Conservation (phyloP, 78 protist species). For the Dictyostelium intermedium region DNA sequence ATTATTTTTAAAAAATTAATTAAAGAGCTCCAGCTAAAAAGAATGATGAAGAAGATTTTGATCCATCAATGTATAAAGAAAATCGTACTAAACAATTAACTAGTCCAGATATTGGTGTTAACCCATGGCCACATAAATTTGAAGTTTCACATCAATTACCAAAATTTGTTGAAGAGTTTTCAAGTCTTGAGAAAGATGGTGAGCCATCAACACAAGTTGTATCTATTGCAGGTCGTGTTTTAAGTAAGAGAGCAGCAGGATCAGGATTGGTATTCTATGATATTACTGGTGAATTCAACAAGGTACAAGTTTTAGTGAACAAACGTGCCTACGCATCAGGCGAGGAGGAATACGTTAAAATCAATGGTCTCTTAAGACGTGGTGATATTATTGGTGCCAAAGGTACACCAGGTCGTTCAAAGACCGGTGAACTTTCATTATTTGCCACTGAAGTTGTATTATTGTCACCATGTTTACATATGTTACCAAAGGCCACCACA, state of each 20-base stretch:
- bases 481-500: constrained; percentile 90
- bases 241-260: constrained; percentile 89
- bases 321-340: background rate
- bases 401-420: constrained; percentile 95
- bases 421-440: constrained; percentile 98
- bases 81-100: constrained; percentile 73
- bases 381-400: constrained; percentile 99
- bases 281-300: constrained; percentile 87
- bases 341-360: constrained; percentile 80
- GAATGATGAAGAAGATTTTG: constrained; percentile 76
- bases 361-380: constrained; percentile 85
- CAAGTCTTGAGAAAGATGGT: background rate
- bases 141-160: constrained; percentile 56
- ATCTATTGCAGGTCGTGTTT: constrained; percentile 90
- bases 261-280: constrained; percentile 92
- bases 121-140: constrained; percentile 87
- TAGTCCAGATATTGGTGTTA: background rate
- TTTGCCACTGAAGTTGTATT: constrained; percentile 86
- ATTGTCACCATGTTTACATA: constrained; percentile 98
- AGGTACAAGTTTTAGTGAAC: constrained; percentile 93
- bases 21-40: constrained; percentile 20
- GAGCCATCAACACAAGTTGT: constrained; percentile 38
- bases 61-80: constrained; percentile 71
- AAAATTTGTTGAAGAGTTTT: constrained; percentile 83
- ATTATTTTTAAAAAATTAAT: background rate